Conservation (phyloP, 2,329 filamentous ascomycete species). For the Colletotrichum sp. region DNA sequence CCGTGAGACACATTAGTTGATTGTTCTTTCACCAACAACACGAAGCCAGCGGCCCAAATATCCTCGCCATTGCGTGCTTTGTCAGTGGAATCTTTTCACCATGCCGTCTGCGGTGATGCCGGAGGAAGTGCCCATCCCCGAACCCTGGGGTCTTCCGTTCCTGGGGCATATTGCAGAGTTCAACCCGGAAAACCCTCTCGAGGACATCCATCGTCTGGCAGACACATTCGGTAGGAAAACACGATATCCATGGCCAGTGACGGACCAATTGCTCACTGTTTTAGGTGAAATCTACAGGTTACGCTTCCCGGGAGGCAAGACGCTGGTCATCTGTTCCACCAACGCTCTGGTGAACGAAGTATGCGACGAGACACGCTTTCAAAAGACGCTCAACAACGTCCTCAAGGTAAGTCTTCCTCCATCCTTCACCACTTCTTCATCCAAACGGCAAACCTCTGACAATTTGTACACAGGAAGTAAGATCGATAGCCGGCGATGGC, state of each 20-base stretch:
- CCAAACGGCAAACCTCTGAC: constrained; percentile 6
- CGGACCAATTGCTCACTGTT: neutral
- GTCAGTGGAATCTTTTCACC: neutral
- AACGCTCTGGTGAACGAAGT: constrained; percentile 65
- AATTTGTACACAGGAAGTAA: constrained; percentile 46
- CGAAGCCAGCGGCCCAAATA: neutral
- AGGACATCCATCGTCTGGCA: constrained; percentile 61
- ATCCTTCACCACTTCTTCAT: neutral
- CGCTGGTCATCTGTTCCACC: constrained; percentile 55
- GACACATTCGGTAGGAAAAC: constrained; percentile 65
- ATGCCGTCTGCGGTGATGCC: constrained; percentile 26
- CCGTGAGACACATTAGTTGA: neutral
- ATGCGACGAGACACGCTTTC: constrained; percentile 70
- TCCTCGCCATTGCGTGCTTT: neutral
- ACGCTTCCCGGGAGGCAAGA: constrained; percentile 46
- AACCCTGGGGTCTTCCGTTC: constrained; percentile 67
- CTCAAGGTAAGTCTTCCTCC: constrained; percentile 34
- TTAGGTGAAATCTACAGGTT: constrained; percentile 66
- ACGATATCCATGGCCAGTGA: neutral
- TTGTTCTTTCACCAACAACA: neutral
- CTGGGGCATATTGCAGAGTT: constrained; percentile 71
- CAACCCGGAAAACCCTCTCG: constrained; percentile 59
- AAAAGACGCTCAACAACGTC: constrained; percentile 57
- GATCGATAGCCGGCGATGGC: constrained; percentile 56
- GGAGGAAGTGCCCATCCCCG: constrained; percentile 21